Percentiles rank a stretch among this genome's conserved stretches.
phyloP scores from a whole-genome alignment of 768 basidiomycete genomes.

The Suillus bovinus region DNA sequence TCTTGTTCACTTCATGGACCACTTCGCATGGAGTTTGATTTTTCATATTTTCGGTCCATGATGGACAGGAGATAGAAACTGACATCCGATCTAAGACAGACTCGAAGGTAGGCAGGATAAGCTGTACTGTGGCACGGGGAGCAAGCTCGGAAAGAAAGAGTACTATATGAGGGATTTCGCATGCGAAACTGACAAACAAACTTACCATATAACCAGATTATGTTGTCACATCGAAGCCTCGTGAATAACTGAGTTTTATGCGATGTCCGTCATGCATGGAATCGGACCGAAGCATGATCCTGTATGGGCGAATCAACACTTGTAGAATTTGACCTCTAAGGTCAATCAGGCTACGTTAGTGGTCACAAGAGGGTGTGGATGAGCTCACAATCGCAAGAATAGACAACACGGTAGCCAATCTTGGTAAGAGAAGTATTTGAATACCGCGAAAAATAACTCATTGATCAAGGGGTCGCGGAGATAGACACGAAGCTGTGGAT shows the following conservation, averaged over 20 bases:
- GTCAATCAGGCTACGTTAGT: background rate
- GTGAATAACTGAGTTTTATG: background rate
- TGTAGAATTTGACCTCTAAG: background rate
- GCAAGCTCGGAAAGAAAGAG: background rate
- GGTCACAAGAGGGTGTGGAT: background rate
- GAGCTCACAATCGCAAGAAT: background rate
- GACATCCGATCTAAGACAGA: background rate
- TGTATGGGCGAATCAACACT: background rate
- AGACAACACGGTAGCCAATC: background rate
- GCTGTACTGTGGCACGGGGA: background rate
- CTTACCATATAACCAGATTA: background rate
- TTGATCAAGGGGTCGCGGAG: background rate
- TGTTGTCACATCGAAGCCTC: background rate
- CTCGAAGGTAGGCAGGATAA: background rate
- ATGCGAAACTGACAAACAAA: background rate
- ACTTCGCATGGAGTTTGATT: conserved; percentile 18
- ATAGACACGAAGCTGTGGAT: background rate
- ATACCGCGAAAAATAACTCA: background rate
- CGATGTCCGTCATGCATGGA: background rate
- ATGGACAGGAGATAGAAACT: conserved; percentile 9
- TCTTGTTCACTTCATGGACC: conserved; percentile 22
- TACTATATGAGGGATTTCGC: background rate
- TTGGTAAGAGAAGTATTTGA: background rate
- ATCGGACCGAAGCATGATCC: conserved; percentile 2
- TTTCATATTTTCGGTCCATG: conserved; percentile 13